Evolutionary conservation across 805 yeast genomes (phyloP).

Genomic region (Ogataea allantospora): DNA sequence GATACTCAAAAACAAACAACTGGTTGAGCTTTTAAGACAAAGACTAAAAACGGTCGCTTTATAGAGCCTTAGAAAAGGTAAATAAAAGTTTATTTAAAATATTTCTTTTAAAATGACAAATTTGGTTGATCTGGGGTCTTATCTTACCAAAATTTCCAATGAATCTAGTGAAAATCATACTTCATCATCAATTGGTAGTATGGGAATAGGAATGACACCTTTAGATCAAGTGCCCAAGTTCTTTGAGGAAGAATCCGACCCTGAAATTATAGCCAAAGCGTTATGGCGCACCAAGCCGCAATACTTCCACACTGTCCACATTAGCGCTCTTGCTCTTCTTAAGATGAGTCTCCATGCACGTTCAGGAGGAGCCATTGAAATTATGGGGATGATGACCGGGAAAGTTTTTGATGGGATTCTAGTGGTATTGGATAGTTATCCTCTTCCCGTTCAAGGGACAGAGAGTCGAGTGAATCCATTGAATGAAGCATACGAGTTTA

Average conservation of each 20-base stretch:
- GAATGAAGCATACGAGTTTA: conserved; percentile 89
- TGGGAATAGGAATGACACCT: conserved; percentile 13
- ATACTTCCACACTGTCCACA: conserved; percentile 58
- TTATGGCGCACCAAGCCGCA: conserved; percentile 61
- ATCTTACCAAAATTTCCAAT: conserved; percentile 4
- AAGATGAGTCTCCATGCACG: conserved; percentile 82
- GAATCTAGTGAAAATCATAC: neutral
- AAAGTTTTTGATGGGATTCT: conserved; percentile 54
- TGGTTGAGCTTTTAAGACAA: conserved; percentile 16
- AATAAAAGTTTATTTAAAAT: neutral
- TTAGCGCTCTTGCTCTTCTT: conserved; percentile 68
- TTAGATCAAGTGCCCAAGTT: conserved; percentile 8
- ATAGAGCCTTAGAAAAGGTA: conserved; percentile 4
- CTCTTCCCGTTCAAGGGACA: conserved; percentile 92
- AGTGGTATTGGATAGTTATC: conserved; percentile 76
- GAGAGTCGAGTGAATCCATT: conserved; percentile 95
- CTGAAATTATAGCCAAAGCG: conserved; percentile 23
- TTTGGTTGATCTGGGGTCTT: conserved; percentile 4
- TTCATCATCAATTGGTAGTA: neutral
- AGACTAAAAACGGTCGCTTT: conserved; percentile 5
- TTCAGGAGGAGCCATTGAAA: conserved; percentile 81
- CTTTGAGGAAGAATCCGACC: conserved; percentile 18
- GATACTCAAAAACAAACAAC: conserved; percentile 18
- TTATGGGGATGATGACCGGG: conserved; percentile 95
- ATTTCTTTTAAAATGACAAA: neutral